Evolutionary conservation across 139 green algal genomes (phyloP), one percentile per base, ranked within the genome.

Genomic region (Nannochloris sp.): DNA sequence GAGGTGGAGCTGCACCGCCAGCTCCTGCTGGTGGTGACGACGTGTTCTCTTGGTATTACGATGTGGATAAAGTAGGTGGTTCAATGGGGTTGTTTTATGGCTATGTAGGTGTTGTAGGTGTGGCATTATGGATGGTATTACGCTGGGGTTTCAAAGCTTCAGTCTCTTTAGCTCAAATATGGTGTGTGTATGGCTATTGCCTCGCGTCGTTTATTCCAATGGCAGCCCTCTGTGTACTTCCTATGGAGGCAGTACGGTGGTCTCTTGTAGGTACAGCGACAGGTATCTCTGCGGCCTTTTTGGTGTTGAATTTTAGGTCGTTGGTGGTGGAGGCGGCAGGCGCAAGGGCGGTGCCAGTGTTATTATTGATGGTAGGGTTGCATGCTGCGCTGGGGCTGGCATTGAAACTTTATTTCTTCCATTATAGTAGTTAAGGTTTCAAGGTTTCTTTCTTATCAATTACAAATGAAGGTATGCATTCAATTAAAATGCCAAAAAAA

Each of bases 381-480:
- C 88, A 95, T 54, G 45, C 76, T 8, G 84, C 58, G 0, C 61
- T 95, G 54, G 88, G 86, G 6, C 57, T 95, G n/a, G 76, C 68
- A 3, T 70, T 95, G 14, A 85, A 90, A 64, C 71, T 95, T 6
- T 90, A 86, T 72, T 92, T 95, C 47, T 95, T 95, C 70, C 48
- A 74, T 27, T 95, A 89, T 44, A 78, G 31, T 45, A 37, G 14
- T 12, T 0, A 25, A 23, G 23, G 19, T 13, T 57, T 14, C 24
- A 55, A 13, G 46, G 25, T 54, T 33, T 59, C 10, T 37, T 57
- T 66, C 19, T 59, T n/a, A n/a, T n/a, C n/a, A n/a, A n/a, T n/a
- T n/a, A n/a, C n/a, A n/a, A n/a, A n/a, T n/a, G n/a, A n/a, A n/a
- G n/a, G n/a, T n/a, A n/a, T n/a, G n/a, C n/a, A n/a, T n/a, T n/a